phyloP scores from a whole-genome alignment of 768 basidiomycete genomes.

The Scleroderma citrinum region DNA sequence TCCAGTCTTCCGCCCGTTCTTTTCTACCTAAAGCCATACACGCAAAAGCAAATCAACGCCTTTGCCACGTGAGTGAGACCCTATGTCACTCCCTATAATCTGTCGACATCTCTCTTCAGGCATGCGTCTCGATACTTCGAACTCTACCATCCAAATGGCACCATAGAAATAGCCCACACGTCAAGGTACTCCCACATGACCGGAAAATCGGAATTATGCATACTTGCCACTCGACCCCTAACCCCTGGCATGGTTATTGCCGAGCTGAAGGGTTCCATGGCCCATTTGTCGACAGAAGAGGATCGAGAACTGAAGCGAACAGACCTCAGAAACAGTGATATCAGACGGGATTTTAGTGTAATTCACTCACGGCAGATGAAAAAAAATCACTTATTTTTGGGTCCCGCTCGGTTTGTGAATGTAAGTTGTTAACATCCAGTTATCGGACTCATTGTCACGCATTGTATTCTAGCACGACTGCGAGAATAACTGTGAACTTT shows the following conservation, averaged over 20 bases:
- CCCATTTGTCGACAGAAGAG: conserved; percentile 79
- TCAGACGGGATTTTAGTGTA: conserved; percentile 84
- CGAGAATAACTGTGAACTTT: conserved; percentile 83
- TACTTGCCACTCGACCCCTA: conserved; percentile 72
- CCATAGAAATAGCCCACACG: conserved; percentile 85
- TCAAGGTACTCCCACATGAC: conserved; percentile 83
- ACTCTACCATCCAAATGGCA: conserved; percentile 75
- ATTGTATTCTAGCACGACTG: conserved; percentile 69
- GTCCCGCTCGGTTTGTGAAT: conserved; percentile 89
- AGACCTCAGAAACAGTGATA: conserved; percentile 60
- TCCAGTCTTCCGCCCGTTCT: conserved; percentile 66
- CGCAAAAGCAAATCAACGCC: conserved; percentile 83
- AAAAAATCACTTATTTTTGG: conserved; percentile 87
- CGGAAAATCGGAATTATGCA: conserved; percentile 85
- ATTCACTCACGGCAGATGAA: conserved; percentile 90
- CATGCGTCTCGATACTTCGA: conserved; percentile 89
- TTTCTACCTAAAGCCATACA: conserved; percentile 69
- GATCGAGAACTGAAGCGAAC: conserved; percentile 83
- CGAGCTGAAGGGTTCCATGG: conserved; percentile 90
- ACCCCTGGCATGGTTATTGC: conserved; percentile 66
- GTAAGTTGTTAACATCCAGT: conserved; percentile 40
- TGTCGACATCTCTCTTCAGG: conserved; percentile 36
- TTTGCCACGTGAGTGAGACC: conserved; percentile 76
- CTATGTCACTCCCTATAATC: conserved; percentile 20
- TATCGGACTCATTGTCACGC: neutral